Percentiles rank a stretch among this genome's conserved stretches.
phyloP scores from a whole-genome alignment of 2,329 filamentous ascomycete genomes.

The Cercospora nicotianae region DNA sequence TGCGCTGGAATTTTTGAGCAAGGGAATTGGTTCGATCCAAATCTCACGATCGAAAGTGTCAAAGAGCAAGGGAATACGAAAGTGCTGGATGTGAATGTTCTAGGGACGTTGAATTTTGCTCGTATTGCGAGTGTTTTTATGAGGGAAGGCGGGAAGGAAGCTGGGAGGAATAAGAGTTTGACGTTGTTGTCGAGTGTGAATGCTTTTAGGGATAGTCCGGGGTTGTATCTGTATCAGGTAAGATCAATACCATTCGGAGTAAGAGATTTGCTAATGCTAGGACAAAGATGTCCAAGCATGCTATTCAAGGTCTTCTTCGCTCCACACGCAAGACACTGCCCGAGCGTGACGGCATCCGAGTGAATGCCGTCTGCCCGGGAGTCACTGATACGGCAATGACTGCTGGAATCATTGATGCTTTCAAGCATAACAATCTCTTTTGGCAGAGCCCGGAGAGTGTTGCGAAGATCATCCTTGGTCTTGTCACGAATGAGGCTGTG shows the following conservation, averaged over 20 bases:
- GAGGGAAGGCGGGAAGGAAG: constrained; percentile 39
- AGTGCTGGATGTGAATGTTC: constrained; percentile 51
- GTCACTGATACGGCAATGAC: constrained; percentile 45
- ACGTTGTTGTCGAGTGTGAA: constrained; percentile 50
- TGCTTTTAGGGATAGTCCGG: constrained; percentile 52
- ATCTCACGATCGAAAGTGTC: constrained; percentile 47
- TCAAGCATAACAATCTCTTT: constrained; percentile 24
- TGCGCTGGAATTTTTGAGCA: constrained; percentile 51
- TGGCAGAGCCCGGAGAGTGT: constrained; percentile 29
- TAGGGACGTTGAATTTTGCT: constrained; percentile 45
- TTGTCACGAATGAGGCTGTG: constrained; percentile 38
- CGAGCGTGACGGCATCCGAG: constrained; percentile 36
- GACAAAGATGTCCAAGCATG: constrained; percentile 30
- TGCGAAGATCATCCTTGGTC: constrained; percentile 28
- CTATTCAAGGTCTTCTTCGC: constrained; percentile 31
- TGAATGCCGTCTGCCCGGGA: constrained; percentile 48
- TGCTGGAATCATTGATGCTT: constrained; percentile 19
- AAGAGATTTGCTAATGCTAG: not conserved
- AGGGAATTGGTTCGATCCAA: constrained; percentile 49
- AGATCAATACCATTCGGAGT: no score
- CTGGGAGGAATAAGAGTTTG: constrained; percentile 43
- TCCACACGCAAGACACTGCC: constrained; percentile 29
- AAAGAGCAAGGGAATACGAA: constrained; percentile 40
- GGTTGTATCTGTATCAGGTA: constrained; percentile 47
- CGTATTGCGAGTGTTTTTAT: constrained; percentile 54